Evolutionary conservation across 2,329 filamentous ascomycete genomes (phyloP).

Genomic region (Penicillium sp.): DNA sequence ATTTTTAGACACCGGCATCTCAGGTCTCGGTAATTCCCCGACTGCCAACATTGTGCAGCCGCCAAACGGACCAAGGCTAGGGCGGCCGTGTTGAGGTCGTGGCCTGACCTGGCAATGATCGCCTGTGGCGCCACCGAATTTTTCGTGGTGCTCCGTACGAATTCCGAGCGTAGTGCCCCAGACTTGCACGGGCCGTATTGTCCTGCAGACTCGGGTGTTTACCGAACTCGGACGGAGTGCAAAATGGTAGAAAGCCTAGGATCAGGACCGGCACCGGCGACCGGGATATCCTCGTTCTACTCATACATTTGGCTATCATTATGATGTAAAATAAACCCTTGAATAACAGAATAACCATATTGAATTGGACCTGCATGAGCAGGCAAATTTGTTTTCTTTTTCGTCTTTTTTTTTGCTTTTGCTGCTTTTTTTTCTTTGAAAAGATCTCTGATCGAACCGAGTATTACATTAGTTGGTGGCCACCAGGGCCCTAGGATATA

Average conservation of each 20-base stretch:
- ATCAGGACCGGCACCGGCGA: neutral
- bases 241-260: neutral
- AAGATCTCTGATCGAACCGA: neutral
- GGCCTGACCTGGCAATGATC: neutral
- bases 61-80: neutral
- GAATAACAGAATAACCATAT: neutral
- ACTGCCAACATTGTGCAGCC: neutral
- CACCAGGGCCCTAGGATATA: conserved; percentile 2
- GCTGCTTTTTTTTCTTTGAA: neutral
- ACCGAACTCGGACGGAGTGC: neutral
- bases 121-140: neutral
- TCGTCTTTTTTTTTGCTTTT: neutral
- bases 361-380: neutral
- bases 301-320: neutral
- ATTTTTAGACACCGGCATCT: neutral
- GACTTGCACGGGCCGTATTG: neutral
- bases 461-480: conserved; percentile 21
- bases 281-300: neutral
- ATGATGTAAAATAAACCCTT: too few species aligned
- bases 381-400: neutral
- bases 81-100: neutral
- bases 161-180: too few species aligned
- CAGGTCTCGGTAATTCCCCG: neutral
- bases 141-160: too few species aligned
- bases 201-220: neutral